phyloP scores from a whole-genome alignment of 2,329 filamentous ascomycete species.

The Chaetomium olivaceum region DNA sequence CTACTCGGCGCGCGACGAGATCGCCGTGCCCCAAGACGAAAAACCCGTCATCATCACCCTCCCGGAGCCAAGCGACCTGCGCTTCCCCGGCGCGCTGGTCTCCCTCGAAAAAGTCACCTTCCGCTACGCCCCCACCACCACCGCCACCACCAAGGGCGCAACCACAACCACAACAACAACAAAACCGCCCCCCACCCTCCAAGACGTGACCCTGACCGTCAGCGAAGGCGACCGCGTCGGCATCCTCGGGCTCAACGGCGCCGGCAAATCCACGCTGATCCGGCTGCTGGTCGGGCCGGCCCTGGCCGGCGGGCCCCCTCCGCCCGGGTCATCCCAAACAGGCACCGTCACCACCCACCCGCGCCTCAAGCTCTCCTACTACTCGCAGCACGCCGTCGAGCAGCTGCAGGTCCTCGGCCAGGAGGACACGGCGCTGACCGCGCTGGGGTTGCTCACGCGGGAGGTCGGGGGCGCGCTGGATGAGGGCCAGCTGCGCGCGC shows the following conservation, averaged over 20 bases:
- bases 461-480: slow-evolving; percentile 54
- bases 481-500: slow-evolving; percentile 67
- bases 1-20: slow-evolving; percentile 59
- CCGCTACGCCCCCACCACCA: slow-evolving; percentile 56
- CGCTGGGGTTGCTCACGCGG: slow-evolving; percentile 61
- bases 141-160: slow-evolving; percentile 32
- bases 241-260: slow-evolving; percentile 76
- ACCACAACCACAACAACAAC: slow-evolving; percentile 29
- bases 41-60: slow-evolving; percentile 58
- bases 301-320: neutral
- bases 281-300: slow-evolving; percentile 62
- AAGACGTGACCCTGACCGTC: slow-evolving; percentile 67
- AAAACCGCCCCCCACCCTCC: slow-evolving; percentile 44
- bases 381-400: slow-evolving; percentile 78
- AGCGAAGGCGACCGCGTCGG: slow-evolving; percentile 74
- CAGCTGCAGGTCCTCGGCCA: slow-evolving; percentile 59
- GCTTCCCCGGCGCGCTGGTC: slow-evolving; percentile 73
- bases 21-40: slow-evolving; percentile 68
- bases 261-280: slow-evolving; percentile 78
- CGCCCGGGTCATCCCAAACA: slow-evolving; percentile 44
- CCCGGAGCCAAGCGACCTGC: slow-evolving; percentile 66
- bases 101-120: slow-evolving; percentile 70
- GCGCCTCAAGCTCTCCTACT: slow-evolving; percentile 70
- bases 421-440: slow-evolving; percentile 57
- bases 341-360: slow-evolving; percentile 68